Evolutionary conservation across 495 filamentous ascomycete genomes (phyloP).

Genomic region (Aspergillus leporis): DNA sequence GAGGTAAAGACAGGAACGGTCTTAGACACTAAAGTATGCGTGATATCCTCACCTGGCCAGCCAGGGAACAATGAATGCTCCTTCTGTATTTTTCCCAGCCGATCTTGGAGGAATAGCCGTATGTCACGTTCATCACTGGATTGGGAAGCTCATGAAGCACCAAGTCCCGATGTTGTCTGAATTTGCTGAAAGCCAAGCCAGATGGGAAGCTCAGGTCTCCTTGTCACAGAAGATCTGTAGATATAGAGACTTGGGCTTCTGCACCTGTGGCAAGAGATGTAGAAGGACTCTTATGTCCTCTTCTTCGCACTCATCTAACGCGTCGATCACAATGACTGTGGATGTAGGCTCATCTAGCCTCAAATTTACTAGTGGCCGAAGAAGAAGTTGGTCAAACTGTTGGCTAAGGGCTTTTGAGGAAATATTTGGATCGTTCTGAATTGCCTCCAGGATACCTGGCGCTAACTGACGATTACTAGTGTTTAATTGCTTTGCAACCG

Average conservation of each 20-base stretch:
- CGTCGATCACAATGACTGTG: conserved; percentile 40
- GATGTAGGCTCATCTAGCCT: not conserved
- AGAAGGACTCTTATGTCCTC: conserved; percentile 42
- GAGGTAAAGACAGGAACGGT: conserved; percentile 33
- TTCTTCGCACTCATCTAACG: conserved; percentile 54
- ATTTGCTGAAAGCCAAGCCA: conserved; percentile 28
- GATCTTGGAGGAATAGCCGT: conserved; percentile 21
- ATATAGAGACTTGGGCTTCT: conserved; percentile 9
- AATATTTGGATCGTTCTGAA: not conserved
- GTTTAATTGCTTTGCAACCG: not conserved
- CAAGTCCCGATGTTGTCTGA: conserved; percentile 19
- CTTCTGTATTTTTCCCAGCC: conserved; percentile 21
- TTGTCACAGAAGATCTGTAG: conserved; percentile 34
- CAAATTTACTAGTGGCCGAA: not conserved
- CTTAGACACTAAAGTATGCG: conserved; percentile 15
- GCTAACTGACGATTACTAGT: not conserved
- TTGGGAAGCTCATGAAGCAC: conserved; percentile 26
- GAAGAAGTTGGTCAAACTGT: not conserved
- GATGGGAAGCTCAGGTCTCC: conserved; percentile 48
- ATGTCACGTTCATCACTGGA: conserved; percentile 31
- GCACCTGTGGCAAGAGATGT: conserved; percentile 29
- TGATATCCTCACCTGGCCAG: conserved; percentile 40
- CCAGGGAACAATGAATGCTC: conserved; percentile 11
- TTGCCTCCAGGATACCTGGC: not conserved
- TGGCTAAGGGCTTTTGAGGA: not conserved